Evolutionary conservation across 768 basidiomycete genomes (phyloP).

Genomic region (Auriculariales sp.): DNA sequence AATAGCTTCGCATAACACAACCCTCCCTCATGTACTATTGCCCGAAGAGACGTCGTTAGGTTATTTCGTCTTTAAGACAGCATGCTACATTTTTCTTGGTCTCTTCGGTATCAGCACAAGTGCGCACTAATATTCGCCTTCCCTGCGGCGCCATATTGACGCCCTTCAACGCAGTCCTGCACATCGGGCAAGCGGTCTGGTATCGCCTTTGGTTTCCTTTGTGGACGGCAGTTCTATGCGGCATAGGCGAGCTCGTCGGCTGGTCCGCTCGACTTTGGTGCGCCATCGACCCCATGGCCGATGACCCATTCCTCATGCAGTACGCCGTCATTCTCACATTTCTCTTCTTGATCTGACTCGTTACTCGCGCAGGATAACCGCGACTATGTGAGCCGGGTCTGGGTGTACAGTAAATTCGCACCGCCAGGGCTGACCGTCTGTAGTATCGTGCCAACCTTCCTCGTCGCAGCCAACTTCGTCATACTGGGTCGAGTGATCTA

Average conservation of each 20-base stretch:
- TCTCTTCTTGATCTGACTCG: background rate
- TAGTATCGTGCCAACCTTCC: conserved; percentile 34
- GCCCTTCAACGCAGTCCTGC: conserved; percentile 24
- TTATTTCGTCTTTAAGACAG: no score
- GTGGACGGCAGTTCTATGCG: conserved; percentile 32
- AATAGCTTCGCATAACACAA: no score
- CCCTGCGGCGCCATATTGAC: no score
- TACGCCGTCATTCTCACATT: conserved; percentile 8
- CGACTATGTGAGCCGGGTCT: background rate
- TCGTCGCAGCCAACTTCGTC: conserved; percentile 46
- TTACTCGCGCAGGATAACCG: background rate
- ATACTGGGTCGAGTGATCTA: conserved; percentile 36
- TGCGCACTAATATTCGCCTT: no score
- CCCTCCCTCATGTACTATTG: no score
- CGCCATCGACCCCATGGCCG: conserved; percentile 12
- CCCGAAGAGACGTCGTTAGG: no score
- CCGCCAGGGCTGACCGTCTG: background rate
- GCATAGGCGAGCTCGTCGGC: conserved; percentile 35
- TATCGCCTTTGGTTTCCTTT: conserved; percentile 38
- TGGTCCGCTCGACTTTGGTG: conserved; percentile 46
- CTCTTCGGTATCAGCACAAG: no score
- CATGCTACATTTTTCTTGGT: no score
- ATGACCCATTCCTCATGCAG: conserved; percentile 29
- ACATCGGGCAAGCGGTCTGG: conserved; percentile 28
- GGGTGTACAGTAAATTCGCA: background rate